phyloP scores from a whole-genome alignment of 2,329 filamentous ascomycete genomes.

The Macroventuria anomochaeta region DNA sequence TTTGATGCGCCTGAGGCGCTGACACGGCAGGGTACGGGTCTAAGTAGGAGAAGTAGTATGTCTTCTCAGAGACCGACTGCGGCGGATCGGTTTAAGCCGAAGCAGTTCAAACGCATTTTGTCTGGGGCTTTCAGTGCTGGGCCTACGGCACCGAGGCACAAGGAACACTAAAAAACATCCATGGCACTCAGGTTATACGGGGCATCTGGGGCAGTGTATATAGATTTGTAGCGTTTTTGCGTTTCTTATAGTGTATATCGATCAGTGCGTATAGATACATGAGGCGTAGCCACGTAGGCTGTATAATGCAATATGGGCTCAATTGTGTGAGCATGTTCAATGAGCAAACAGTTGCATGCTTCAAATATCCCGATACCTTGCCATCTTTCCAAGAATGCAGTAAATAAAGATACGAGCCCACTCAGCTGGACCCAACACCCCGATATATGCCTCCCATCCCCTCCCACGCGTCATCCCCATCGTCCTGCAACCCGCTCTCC shows the following conservation, averaged over 20 bases:
- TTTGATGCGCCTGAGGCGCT: constrained; percentile 15
- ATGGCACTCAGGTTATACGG: not conserved
- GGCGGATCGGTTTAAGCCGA: constrained; percentile 22
- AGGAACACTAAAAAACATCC: constrained; percentile 1
- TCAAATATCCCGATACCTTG: too few species aligned
- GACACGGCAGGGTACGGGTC: constrained; percentile 28
- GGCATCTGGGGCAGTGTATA: not conserved
- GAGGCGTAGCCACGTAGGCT: too few species aligned
- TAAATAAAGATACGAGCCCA: too few species aligned
- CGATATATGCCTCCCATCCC: constrained; percentile 15
- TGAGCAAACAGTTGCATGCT: too few species aligned
- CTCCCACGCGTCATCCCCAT: constrained; percentile 24
- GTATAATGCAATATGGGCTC: too few species aligned
- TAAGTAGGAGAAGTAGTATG: constrained; percentile 27
- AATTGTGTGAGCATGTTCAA: too few species aligned
- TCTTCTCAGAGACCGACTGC: constrained; percentile 13
- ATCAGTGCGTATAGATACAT: too few species aligned
- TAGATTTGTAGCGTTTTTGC: constrained; percentile 4
- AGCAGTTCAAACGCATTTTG: constrained; percentile 30
- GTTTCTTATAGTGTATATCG: not conserved
- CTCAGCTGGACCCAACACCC: constrained; percentile 2
- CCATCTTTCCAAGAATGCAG: too few species aligned
- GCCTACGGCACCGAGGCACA: constrained; percentile 17
- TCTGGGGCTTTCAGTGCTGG: constrained; percentile 34
- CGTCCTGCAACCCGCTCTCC: constrained; percentile 31